phyloP scores from a whole-genome alignment of 2,329 filamentous ascomycete species.

The Ascochyta pisi region DNA sequence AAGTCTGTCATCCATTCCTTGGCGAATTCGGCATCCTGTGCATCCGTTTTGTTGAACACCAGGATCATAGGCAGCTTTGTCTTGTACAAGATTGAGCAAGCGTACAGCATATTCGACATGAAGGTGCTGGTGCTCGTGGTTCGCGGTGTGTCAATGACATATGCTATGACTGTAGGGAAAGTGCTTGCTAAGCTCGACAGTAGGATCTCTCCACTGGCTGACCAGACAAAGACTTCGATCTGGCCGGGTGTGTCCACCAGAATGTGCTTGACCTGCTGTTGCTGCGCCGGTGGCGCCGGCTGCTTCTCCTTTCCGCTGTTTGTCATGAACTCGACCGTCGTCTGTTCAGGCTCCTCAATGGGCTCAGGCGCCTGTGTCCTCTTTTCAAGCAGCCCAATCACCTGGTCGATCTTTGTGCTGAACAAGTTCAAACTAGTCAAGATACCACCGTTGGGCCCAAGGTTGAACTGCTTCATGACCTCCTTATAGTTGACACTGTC shows the following conservation, averaged over 20 bases:
- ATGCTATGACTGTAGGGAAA: conserved; percentile 96
- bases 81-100: conserved; percentile 98
- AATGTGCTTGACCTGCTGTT: conserved; percentile 74
- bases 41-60: conserved; percentile 99
- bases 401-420: conserved; percentile 96
- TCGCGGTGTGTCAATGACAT: conserved; percentile 95
- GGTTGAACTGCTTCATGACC: conserved; percentile 99
- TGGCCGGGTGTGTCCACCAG: conserved; percentile 95
- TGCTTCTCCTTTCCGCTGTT: conserved; percentile 39
- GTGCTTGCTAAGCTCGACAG: conserved; percentile 90
- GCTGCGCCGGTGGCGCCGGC: conserved; percentile 51
- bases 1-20: conserved; percentile 99
- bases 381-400: conserved; percentile 88
- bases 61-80: conserved; percentile 98
- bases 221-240: conserved; percentile 99
- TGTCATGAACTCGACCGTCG: conserved; percentile 47
- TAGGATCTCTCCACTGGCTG: conserved; percentile 90
- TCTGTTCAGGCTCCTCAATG: conserved; percentile 35
- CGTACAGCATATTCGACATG: conserved; percentile 99
- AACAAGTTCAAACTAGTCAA: conserved; percentile 95
- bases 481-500: conserved; percentile 99
- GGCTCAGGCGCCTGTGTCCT: conserved; percentile 66
- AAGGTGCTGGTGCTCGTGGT: conserved; percentile 94
- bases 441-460: conserved; percentile 96
- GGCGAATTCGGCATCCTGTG: conserved; percentile 87